Conservation (phyloP, 441 rosid species). For the Arabidopsis hybrid region DNA sequence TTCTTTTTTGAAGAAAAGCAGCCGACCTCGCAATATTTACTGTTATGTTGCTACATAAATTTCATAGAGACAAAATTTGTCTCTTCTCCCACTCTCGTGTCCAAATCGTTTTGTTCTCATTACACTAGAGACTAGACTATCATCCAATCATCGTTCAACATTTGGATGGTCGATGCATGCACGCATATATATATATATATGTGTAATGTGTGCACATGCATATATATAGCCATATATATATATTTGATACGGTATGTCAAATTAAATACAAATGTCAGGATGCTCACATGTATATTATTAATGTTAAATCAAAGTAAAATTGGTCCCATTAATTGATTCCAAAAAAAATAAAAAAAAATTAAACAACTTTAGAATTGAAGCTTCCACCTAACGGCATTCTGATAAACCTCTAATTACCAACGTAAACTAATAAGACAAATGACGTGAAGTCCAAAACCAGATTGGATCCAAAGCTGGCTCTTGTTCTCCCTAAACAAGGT, state of each 20-base stretch:
- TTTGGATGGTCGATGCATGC: slow-evolving; percentile 8
- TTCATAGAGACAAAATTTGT: slow-evolving; percentile 32
- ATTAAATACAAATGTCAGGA: slow-evolving; percentile 43
- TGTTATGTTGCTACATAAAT: slow-evolving; percentile 40
- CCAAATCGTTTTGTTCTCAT: slow-evolving; percentile 34
- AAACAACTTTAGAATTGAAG: neutral
- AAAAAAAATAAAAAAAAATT: neutral
- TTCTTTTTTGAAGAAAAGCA: neutral
- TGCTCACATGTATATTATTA: slow-evolving; percentile 39
- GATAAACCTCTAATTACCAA: neutral
- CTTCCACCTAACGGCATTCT: slow-evolving; percentile 5
- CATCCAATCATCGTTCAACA: slow-evolving; percentile 22
- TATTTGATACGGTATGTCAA: slow-evolving; percentile 25
- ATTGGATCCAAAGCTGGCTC: neutral
- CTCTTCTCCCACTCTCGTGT: slow-evolving; percentile 22
- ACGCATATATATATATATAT: neutral
- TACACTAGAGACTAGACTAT: slow-evolving; percentile 18
- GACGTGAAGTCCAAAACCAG: neutral
- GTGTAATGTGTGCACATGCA: slow-evolving; percentile 3
- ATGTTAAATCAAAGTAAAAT: slow-evolving; percentile 5
- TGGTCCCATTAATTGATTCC: neutral
- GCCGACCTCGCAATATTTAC: slow-evolving; percentile 27
- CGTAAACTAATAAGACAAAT: no score
- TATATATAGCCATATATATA: neutral
- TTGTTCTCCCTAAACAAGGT: neutral